Percentiles rank a stretch among this genome's conserved stretches.
Conservation (phyloP, 148 eudicot species). For the Vaccinium vitisidaea region DNA sequence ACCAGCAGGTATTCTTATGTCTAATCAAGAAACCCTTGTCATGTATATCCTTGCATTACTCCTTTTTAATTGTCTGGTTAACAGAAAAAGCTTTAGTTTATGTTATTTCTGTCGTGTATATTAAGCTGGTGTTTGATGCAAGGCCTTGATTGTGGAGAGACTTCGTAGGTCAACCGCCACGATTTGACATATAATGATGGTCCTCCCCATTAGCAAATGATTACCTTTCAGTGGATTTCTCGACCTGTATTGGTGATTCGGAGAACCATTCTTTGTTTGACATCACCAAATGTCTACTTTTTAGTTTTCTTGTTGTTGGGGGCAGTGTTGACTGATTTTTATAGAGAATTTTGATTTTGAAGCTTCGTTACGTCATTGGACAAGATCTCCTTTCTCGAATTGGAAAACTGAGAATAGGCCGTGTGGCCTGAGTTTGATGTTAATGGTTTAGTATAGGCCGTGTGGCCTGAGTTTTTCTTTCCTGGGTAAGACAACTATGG, state of each 20-base stretch:
- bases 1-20: conserved; percentile 61
- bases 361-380: not conserved
- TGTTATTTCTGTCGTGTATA: not conserved
- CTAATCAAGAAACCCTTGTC: not conserved
- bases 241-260: not conserved
- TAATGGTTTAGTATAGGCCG: not conserved
- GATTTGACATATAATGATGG: not conserved
- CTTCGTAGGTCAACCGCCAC: not conserved
- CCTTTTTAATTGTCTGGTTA: not conserved
- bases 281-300: not conserved
- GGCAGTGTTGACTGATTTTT: not conserved
- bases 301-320: not conserved
- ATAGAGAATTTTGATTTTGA: not conserved
- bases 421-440: not conserved
- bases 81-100: not conserved
- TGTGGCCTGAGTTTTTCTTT: not conserved
- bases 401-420: not conserved
- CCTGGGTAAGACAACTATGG: not conserved
- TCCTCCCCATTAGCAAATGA: not conserved
- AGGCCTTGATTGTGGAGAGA: not conserved
- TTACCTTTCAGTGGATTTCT: conserved; percentile 1
- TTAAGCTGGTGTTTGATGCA: not conserved
- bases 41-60: not conserved
- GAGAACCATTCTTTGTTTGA: not conserved
- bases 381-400: not conserved